Percentiles rank a stretch among this genome's conserved stretches.
These are phyloP conservation scores for Helminthosporium solani DNA, from an alignment of 2,329 filamentous ascomycete species.

Conservation along the genomic window DNA sequence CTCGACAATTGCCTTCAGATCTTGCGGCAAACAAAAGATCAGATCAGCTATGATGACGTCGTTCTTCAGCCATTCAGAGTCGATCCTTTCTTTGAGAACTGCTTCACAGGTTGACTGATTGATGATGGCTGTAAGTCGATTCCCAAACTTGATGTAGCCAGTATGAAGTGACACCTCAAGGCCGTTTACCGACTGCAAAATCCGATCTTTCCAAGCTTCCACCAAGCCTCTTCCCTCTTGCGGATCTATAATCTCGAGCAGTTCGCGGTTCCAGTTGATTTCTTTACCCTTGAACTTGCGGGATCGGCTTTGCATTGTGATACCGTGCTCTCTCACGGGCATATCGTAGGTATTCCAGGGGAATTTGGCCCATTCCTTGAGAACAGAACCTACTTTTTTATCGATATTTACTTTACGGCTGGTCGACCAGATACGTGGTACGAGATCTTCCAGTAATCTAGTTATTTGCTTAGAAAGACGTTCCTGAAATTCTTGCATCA, in stretches of 20 bases:
- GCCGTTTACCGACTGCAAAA: background rate
- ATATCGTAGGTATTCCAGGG: constrained; percentile 12
- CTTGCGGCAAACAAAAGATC: background rate
- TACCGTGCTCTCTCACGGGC: constrained; percentile 7
- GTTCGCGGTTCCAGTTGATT: constrained; percentile 16
- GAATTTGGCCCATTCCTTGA: background rate
- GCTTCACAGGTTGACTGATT: too few species aligned
- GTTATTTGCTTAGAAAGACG: background rate
- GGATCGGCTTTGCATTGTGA: background rate
- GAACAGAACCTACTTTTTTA: background rate
- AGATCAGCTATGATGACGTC: background rate
- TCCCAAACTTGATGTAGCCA: background rate
- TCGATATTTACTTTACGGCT: background rate
- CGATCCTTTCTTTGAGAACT: background rate
- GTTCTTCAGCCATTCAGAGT: background rate
- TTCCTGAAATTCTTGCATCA: background rate
- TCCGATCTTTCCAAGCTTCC: background rate
- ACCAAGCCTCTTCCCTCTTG: too few species aligned
- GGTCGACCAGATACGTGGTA: background rate
- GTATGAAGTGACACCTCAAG: background rate
- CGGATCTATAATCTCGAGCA: background rate
- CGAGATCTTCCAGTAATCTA: background rate
- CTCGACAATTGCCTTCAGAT: background rate
- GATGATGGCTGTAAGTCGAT: too few species aligned
- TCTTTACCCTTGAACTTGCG: background rate